Conservation (phyloP, 1,284 basidiomycete genomes). For the Cryptococcus neoformans region DNA sequence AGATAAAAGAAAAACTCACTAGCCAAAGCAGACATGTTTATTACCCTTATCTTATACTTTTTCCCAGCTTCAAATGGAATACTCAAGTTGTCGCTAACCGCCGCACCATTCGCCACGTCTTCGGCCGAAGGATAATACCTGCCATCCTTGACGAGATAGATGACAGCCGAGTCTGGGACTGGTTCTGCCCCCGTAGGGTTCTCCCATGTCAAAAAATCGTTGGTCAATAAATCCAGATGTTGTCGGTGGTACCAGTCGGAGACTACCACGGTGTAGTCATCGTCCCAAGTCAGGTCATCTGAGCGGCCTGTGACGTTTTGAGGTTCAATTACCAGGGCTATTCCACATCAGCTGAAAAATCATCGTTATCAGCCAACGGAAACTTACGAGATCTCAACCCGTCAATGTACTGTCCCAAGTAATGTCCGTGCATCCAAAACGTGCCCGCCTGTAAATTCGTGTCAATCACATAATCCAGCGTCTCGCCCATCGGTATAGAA, state of each 20-base stretch:
- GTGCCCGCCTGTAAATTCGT: slow-evolving; percentile 68
- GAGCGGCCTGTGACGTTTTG: slow-evolving; percentile 49
- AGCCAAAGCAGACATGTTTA: slow-evolving; percentile 65
- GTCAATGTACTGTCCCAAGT: slow-evolving; percentile 75
- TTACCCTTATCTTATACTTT: slow-evolving; percentile 65
- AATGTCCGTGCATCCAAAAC: slow-evolving; percentile 75
- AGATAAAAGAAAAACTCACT: slow-evolving; percentile 26
- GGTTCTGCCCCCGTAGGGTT: slow-evolving; percentile 85
- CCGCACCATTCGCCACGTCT: slow-evolving; percentile 56
- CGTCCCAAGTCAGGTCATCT: slow-evolving; percentile 65
- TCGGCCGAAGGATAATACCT: slow-evolving; percentile 52
- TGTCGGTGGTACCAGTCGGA: slow-evolving; percentile 70
- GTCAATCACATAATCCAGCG: slow-evolving; percentile 73
- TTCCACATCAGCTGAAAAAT: no score
- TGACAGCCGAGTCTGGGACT: slow-evolving; percentile 74
- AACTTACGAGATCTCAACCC: slow-evolving; percentile 36
- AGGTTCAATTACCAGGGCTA: slow-evolving; percentile 67
- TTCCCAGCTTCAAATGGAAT: slow-evolving; percentile 75
- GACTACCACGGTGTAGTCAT: slow-evolving; percentile 81
- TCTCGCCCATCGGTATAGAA: slow-evolving; percentile 72
- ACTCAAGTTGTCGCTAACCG: slow-evolving; percentile 74
- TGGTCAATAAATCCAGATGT: slow-evolving; percentile 57
- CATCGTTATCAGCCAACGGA: no score
- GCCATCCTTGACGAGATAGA: slow-evolving; percentile 74
- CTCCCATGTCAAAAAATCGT: slow-evolving; percentile 66